These are phyloP conservation scores for Zizania palustris DNA, from an alignment of 202 grass and related monocot genomes.

Conservation along the genomic window DNA sequence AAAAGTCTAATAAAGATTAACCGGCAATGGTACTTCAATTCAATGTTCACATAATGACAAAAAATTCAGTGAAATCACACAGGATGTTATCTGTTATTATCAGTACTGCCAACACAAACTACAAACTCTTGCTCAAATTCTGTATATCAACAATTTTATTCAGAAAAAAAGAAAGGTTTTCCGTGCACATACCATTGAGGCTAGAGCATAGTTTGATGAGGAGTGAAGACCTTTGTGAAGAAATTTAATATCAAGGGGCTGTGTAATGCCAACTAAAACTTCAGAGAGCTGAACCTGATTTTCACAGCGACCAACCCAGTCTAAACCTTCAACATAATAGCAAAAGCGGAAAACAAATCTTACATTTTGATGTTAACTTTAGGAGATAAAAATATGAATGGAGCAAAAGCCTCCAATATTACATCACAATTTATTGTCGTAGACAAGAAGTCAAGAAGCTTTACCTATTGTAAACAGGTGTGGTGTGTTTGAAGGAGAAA, in stretches of 20 bases:
- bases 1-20: not conserved
- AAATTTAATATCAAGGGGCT: constrained; percentile 26
- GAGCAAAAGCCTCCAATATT: not conserved
- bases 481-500: not conserved
- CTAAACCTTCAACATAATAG: not conserved
- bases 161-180: not conserved
- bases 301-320: not conserved
- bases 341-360: not conserved
- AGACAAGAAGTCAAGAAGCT: not conserved
- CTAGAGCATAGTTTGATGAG: not conserved
- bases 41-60: not conserved
- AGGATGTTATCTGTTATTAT: not conserved
- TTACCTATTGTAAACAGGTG: constrained; percentile 21
- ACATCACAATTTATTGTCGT: not conserved
- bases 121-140: not conserved
- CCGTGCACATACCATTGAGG: constrained; percentile 9
- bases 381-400: not conserved
- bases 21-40: too few relatives aligned
- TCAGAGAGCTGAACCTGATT: constrained; percentile 11
- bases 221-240: constrained; percentile 6
- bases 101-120: not conserved
- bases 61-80: not conserved
- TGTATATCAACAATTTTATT: constrained; percentile 6
- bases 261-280: not conserved
- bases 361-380: not conserved